Evolutionary conservation across 23 red algal species (phyloP).

Genomic region (Cyanidium caldarium): DNA sequence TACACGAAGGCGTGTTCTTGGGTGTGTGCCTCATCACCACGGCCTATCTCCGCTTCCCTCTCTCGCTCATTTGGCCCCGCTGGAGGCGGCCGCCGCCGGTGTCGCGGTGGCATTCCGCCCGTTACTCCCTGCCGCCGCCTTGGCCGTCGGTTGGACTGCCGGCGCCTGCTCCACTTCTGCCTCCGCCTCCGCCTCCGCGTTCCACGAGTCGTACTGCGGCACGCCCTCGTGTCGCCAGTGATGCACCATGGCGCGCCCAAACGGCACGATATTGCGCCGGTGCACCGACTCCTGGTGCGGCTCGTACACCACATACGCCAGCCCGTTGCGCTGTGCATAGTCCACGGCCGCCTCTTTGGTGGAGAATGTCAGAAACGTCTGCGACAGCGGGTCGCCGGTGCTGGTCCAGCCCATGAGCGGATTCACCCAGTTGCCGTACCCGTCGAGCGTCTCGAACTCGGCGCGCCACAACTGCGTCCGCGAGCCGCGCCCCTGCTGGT

Average conservation of each 20-base stretch:
- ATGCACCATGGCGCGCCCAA: conserved; percentile 81
- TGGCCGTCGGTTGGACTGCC: no score
- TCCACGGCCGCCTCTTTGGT: conserved; percentile 63
- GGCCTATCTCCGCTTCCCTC: no score
- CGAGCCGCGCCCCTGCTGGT: conserved; percentile 76
- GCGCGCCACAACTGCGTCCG: conserved; percentile 64
- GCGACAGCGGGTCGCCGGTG: conserved; percentile 80
- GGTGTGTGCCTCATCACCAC: no score
- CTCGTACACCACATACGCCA: conserved; percentile 41
- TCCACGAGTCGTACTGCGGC: conserved; percentile 16
- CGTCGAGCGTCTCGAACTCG: conserved; percentile 72
- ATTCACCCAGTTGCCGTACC: conserved; percentile 80
- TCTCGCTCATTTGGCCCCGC: no score
- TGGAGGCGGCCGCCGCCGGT: no score
- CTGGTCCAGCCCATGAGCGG: conserved; percentile 99
- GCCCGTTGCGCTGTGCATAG: conserved; percentile 69
- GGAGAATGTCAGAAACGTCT: conserved; percentile 68
- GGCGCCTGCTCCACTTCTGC: neutral
- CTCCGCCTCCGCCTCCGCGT: no score
- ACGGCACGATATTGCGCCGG: conserved; percentile 54
- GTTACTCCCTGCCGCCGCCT: no score
- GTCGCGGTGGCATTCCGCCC: no score
- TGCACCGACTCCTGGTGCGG: conserved; percentile 54
- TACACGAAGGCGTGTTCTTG: no score
- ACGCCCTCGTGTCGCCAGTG: conserved; percentile 76